A percentile compares a stretch with the other conserved stretches of the same genome.
phyloP scores from a whole-genome alignment of 148 eudicot species.

The Heliamphora exappendiculata region DNA sequence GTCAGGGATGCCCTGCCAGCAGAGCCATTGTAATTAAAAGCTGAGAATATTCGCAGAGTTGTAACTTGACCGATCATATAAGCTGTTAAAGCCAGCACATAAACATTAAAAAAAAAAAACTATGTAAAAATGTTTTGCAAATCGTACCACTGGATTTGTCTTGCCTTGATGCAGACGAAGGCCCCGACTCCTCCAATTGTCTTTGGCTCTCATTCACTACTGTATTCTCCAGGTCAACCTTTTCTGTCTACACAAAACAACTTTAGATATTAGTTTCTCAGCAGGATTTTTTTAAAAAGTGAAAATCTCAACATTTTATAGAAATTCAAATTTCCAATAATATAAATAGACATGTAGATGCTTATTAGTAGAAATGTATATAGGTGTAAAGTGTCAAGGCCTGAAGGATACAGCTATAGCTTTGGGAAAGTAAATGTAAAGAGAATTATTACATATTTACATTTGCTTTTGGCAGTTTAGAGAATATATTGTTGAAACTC shows the following conservation, averaged over 20 bases:
- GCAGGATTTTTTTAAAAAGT: not conserved
- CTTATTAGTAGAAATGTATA: not conserved
- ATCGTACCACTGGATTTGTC: conserved; percentile 72
- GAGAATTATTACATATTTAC: not conserved
- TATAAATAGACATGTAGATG: not conserved
- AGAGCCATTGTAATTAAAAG: not conserved
- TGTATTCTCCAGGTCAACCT: conserved; percentile 91
- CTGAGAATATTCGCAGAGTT: not conserved
- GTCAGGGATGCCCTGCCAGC: not conserved
- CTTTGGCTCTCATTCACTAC: conserved; percentile 94
- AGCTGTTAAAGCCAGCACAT: not conserved
- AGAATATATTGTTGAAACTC: not conserved
- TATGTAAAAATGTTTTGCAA: not conserved
- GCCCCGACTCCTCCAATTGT: conserved; percentile 51
- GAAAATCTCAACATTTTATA: not conserved
- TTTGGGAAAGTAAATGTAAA: not conserved
- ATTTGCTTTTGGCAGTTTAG: not conserved
- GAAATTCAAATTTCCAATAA: not conserved
- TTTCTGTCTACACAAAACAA: conserved; percentile 67
- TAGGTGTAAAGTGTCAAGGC: not conserved
- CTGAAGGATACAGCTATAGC: not conserved
- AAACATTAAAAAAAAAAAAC: not conserved
- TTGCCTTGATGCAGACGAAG: conserved; percentile 50
- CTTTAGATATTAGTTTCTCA: not conserved
- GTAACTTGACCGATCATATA: not conserved